Evolutionary conservation across 257 asterid species (phyloP), one percentile per base, ranked within the genome.

Genomic region (Ilex asprella): DNA sequence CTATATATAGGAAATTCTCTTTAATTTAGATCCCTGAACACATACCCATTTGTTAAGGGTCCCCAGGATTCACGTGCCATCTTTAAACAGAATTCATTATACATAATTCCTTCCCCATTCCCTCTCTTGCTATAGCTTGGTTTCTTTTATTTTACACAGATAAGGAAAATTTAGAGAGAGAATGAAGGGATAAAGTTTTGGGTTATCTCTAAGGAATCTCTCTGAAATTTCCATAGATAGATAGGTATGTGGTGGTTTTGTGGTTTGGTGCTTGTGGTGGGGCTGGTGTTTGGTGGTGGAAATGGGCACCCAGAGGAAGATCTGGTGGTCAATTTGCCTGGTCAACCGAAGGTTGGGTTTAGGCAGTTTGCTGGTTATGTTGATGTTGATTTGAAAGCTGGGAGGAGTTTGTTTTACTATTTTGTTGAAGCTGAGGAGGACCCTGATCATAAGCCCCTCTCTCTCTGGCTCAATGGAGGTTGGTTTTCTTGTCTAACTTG

Each of bases 401-500:
- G 96, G 62, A 86, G 92, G 70, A 91, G 96, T 69, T 81, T 91
- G 74, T 91, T 88, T 77, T 91, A 91, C 71, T 91, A 91, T 71
- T 88, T 88, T 78, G 98, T 83, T 59, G 98, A 91, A 77, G 96
- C 98, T 76, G 90, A 67, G 11, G 71, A 74, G 35, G 81, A 91
- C 7, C 81, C 98, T 68, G 69, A 73, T 76, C 79, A 63, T 53
- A 91, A 84, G 62, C 98, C 98, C 30, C 86, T 91, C 9, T 64
- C 95, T 71, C 77, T 91, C 14, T 91, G 98, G 98, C 92, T 91
- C 63, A 91, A 91, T 86, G 98, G 98, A 86, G 98, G 98, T 91
- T 52, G 2, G 60, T 39, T 32, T 11, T 66, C 58, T 67, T 39
- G 41, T 3, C 12, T 58, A 31, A 16, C 21, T 2, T 41, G 2